A percentile compares a stretch with the other conserved stretches of the same genome.
Conservation (phyloP, 345 rosid genomes). For the Salix suchowensis region DNA sequence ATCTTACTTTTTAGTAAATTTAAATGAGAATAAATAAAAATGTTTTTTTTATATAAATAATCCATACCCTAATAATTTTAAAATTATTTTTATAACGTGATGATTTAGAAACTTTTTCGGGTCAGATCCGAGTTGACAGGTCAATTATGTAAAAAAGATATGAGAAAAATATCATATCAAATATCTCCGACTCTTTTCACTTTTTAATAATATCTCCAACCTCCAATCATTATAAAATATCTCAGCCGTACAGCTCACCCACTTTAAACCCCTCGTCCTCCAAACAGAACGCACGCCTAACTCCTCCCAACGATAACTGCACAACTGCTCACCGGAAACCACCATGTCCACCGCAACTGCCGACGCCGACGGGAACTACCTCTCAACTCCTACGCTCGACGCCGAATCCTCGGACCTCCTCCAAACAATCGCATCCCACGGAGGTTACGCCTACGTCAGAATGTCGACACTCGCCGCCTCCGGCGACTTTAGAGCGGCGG, state of each 20-base stretch:
- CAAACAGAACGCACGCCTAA: background rate
- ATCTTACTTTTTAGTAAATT: too few relatives aligned
- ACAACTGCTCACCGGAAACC: background rate
- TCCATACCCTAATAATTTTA: too few relatives aligned
- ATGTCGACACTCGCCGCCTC: constrained; percentile 61
- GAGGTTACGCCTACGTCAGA: constrained; percentile 82
- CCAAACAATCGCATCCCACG: constrained; percentile 62
- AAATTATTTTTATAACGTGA: too few relatives aligned
- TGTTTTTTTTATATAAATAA: too few relatives aligned
- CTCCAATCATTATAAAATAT: background rate
- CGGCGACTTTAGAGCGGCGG: constrained; percentile 85
- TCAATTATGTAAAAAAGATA: background rate
- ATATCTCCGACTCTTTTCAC: background rate
- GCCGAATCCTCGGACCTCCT: constrained; percentile 52
- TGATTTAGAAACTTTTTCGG: too few relatives aligned
- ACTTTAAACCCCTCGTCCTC: background rate
- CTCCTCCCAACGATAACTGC: background rate
- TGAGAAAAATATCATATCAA: background rate
- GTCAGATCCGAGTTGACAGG: too few relatives aligned
- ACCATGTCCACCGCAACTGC: constrained; percentile 27
- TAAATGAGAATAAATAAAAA: too few relatives aligned
- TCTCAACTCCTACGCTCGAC: constrained; percentile 70
- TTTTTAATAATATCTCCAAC: background rate
- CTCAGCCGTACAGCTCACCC: too few relatives aligned
- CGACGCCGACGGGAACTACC: constrained; percentile 12